Conservation (phyloP, 1,284 basidiomycete genomes). For the Fomes fomentarius region DNA sequence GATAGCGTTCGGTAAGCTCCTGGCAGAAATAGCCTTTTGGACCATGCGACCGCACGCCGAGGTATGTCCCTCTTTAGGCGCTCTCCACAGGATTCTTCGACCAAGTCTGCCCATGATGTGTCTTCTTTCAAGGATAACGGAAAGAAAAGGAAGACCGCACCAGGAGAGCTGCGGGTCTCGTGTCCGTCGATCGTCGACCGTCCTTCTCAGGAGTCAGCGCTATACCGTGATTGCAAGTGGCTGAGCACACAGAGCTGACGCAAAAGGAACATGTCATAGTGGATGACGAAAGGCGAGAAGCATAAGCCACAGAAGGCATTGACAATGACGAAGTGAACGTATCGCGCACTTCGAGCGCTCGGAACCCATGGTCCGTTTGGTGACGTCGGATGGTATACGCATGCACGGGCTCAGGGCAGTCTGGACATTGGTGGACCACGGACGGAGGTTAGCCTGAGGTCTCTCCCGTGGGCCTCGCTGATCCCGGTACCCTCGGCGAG, state of each 20-base stretch:
- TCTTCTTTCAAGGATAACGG: not conserved
- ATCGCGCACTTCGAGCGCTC: not conserved
- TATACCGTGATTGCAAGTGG: not conserved
- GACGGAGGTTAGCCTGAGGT: not conserved
- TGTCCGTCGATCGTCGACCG: slow-evolving; percentile 7
- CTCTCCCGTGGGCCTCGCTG: slow-evolving; percentile 9
- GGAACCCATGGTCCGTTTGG: slow-evolving; percentile 2
- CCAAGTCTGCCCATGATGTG: too few species aligned
- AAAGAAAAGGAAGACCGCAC: not conserved
- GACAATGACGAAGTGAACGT: too few species aligned
- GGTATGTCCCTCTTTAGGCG: slow-evolving; percentile 6
- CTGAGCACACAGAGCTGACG: not conserved
- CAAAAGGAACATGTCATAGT: not conserved
- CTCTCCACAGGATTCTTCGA: not conserved
- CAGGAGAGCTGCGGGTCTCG: not conserved
- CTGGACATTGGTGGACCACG: not conserved
- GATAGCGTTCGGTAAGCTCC: not conserved
- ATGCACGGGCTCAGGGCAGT: slow-evolving; percentile 1
- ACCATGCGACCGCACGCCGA: slow-evolving; percentile 10
- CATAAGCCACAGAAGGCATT: too few species aligned
- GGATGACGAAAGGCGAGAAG: not conserved
- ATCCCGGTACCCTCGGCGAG: slow-evolving; percentile 20
- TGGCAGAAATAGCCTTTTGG: slow-evolving; percentile 6
- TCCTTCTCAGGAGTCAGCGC: not conserved
- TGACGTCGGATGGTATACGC: not conserved